Percentiles rank a stretch among this genome's conserved stretches.
These are phyloP conservation scores for Phylloporus rhodoxanthus DNA, from an alignment of 768 basidiomycete genomes.

Conservation along the genomic window DNA sequence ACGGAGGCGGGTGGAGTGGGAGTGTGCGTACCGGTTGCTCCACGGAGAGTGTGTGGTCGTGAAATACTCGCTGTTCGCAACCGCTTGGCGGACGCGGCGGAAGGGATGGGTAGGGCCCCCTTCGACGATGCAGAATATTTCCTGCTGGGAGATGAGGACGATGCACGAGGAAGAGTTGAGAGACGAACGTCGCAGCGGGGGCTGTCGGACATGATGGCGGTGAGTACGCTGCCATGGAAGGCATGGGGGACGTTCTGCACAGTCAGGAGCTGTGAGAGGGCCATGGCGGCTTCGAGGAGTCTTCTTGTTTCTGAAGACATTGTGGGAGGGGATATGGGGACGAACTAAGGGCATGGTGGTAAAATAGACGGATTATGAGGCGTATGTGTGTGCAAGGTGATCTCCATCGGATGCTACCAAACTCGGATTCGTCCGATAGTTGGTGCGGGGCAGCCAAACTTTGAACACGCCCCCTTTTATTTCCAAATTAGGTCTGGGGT, in stretches of 20 bases:
- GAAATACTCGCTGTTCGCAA: constrained; percentile 58
- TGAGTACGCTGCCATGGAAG: constrained; percentile 71
- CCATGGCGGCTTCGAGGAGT: constrained; percentile 70
- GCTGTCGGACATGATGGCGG: constrained; percentile 61
- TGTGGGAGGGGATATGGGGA: neutral
- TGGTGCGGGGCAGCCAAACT: constrained; percentile 19
- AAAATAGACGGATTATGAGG: constrained; percentile 30
- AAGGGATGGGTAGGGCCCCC: constrained; percentile 70
- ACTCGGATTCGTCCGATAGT: constrained; percentile 27
- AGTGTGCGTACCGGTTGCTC: constrained; percentile 63
- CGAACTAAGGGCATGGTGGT: constrained; percentile 48
- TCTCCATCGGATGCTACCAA: constrained; percentile 29
- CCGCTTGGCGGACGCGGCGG: constrained; percentile 71
- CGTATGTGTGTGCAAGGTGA: constrained; percentile 39
- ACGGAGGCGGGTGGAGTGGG: neutral
- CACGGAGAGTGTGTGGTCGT: constrained; percentile 72
- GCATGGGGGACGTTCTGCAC: constrained; percentile 64
- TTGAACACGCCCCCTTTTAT: constrained; percentile 1
- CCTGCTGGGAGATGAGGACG: constrained; percentile 39
- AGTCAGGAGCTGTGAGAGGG: constrained; percentile 62
- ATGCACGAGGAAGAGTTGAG: neutral
- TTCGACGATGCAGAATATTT: constrained; percentile 82
- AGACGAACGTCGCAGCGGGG: constrained; percentile 58
- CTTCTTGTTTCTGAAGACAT: constrained; percentile 67
- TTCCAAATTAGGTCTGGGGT: constrained; percentile 15